phyloP scores from a whole-genome alignment of 2,329 filamentous ascomycete genomes.

The Exophiala spinifera region DNA sequence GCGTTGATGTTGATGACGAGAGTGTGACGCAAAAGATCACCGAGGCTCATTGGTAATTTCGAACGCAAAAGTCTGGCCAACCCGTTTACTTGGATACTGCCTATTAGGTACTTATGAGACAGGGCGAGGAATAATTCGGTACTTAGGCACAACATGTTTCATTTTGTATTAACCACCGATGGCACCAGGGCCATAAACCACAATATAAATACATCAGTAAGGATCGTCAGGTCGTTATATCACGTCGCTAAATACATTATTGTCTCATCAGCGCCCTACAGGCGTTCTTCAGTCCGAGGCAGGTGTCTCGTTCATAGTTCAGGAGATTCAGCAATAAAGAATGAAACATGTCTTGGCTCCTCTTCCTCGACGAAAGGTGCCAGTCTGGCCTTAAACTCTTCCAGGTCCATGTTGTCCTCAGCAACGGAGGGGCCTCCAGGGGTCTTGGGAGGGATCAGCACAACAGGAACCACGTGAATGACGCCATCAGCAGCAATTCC shows the following conservation, averaged over 20 bases:
- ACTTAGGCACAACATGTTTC: background rate
- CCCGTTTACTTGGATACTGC: too few relatives aligned
- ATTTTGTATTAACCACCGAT: background rate
- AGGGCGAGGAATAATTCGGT: too few relatives aligned
- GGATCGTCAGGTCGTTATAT: constrained; percentile 16
- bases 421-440: constrained; percentile 37
- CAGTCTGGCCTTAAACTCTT: constrained; percentile 59
- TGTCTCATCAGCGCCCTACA: background rate
- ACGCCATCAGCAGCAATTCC: constrained; percentile 75
- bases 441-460: constrained; percentile 73
- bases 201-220: constrained; percentile 10
- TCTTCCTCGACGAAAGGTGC: constrained; percentile 42
- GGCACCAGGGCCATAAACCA: background rate
- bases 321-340: constrained; percentile 15
- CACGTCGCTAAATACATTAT: constrained; percentile 4
- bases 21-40: constrained; percentile 28
- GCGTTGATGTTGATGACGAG: constrained; percentile 39
- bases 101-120: too few relatives aligned
- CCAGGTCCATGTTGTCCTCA: constrained; percentile 48
- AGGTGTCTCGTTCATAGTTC: constrained; percentile 6
- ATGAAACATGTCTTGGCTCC: constrained; percentile 4
- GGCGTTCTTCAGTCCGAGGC: background rate
- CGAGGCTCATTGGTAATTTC: constrained; percentile 25
- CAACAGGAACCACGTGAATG: constrained; percentile 69
- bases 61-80: background rate